Conservation (phyloP, 192 early-diverging fungal species). For the Nowakowskiella sp. region DNA sequence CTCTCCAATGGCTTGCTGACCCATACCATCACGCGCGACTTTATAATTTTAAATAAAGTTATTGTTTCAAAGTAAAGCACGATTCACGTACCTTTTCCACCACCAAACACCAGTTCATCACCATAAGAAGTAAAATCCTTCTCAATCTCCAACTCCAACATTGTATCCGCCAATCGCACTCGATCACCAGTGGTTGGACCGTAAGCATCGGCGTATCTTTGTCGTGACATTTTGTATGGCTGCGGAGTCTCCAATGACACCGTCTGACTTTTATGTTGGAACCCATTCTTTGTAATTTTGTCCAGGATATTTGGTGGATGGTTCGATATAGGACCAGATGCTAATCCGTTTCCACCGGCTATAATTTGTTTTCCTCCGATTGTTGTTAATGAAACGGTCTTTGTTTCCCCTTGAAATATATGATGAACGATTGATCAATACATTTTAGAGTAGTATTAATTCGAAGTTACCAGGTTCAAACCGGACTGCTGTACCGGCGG, state of each 20-base stretch:
- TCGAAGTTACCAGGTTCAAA: slow-evolving; percentile 68
- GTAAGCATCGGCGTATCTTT: slow-evolving; percentile 81
- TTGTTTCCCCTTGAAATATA: slow-evolving; percentile 59
- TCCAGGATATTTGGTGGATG: slow-evolving; percentile 47
- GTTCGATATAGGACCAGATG: slow-evolving; percentile 54
- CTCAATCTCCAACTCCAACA: slow-evolving; percentile 80
- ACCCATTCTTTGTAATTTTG: slow-evolving; percentile 42
- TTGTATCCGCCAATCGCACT: slow-evolving; percentile 78
- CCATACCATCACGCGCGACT: slow-evolving; percentile 94
- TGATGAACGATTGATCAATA: no score
- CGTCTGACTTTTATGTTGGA: slow-evolving; percentile 53
- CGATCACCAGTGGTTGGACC: slow-evolving; percentile 90
- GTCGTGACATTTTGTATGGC: slow-evolving; percentile 63
- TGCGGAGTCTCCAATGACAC: slow-evolving; percentile 35
- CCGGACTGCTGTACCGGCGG: slow-evolving; percentile 86
- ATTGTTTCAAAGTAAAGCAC: not conserved
- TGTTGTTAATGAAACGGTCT: slow-evolving; percentile 70
- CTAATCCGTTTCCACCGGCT: slow-evolving; percentile 77
- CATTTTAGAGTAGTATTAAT: no score
- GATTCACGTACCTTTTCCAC: slow-evolving; percentile 49
- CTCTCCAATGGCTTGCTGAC: slow-evolving; percentile 63
- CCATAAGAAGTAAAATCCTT: slow-evolving; percentile 85
- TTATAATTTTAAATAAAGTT: slow-evolving; percentile 18
- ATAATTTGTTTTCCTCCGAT: slow-evolving; percentile 77
- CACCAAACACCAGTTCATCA: slow-evolving; percentile 95